Evolutionary conservation across 495 filamentous ascomycete genomes (phyloP), one percentile per base, ranked within the genome.

Genomic region (Barbatosphaeria neglecta): DNA sequence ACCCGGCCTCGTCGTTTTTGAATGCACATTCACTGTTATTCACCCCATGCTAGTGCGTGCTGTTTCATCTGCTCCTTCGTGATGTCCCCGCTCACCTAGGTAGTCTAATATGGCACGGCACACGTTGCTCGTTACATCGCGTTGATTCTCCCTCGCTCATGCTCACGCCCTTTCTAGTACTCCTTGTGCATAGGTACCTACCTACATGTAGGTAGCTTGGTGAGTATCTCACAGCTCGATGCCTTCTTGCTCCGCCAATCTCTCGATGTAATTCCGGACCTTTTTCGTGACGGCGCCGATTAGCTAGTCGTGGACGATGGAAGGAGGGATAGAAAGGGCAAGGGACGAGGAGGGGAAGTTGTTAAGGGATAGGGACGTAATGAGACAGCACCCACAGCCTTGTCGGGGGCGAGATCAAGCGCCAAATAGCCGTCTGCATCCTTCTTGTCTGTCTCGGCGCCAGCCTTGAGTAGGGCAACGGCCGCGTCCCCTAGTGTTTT

Each of bases 331-430:
- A n/a, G n/a, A n/a, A n/a, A n/a, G n/a, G n/a, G n/a, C n/a, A n/a
- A n/a, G n/a, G n/a, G n/a, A n/a, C n/a, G n/a, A n/a, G n/a, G n/a
- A n/a, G n/a, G n/a, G n/a, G n/a, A n/a, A n/a, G n/a, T n/a, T n/a
- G n/a, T n/a, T n/a, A n/a, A n/a, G n/a, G 2, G 22, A 6, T 25
- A 24, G 31, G 2, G 5, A 19, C 2, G 5, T 15, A 10, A 5
- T n/a, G 37, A 22, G 22, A 9, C 4, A 37, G 33, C 10, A 59
- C 59, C 18, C 51, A 72, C 69, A 46, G 71, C 67, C 25, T 59
- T 73, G 70, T 95, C 90, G 5, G 92, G 92, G 9, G 86, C 88
- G 28, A 94, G 61, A 52, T 94, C 82, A 53, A 97, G 74, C 10
- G 92, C 80, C 45, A 87, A 55, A 47, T 61, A 66, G 17, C 84